A percentile compares a stretch with the other conserved stretches of the same genome.
Evolutionary conservation across 176 grass and related monocot species (phyloP).

Genomic region (Aegilops speltoides): DNA sequence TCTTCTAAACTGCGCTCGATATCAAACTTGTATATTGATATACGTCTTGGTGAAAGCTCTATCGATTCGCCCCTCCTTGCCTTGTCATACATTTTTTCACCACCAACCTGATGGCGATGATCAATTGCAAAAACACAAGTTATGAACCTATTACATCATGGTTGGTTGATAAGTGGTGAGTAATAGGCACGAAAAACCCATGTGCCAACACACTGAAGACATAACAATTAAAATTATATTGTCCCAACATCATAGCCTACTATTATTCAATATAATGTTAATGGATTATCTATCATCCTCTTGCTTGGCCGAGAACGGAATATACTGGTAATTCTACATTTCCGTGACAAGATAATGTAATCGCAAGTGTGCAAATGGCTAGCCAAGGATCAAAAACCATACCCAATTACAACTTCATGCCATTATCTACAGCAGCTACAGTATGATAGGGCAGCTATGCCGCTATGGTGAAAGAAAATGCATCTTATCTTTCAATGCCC

Average conservation of each 20-base stretch:
- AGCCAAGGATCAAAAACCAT: background rate
- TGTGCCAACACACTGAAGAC: background rate
- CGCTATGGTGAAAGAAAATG: background rate
- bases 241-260: background rate
- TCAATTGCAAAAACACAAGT: slow-evolving; percentile 9
- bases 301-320: background rate
- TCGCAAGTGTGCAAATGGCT: background rate
- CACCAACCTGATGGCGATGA: slow-evolving; percentile 58
- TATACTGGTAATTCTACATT: background rate
- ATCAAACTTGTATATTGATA: slow-evolving; percentile 88
- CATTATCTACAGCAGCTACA: background rate
- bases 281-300: background rate
- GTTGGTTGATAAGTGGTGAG: background rate
- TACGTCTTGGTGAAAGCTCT: slow-evolving; percentile 81
- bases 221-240: background rate
- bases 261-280: background rate
- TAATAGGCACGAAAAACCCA: background rate
- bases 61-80: slow-evolving; percentile 90
- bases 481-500: background rate
- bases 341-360: background rate
- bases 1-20: slow-evolving; percentile 93
- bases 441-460: background rate
- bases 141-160: background rate
- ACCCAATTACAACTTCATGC: background rate
- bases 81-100: slow-evolving; percentile 97